Evolutionary conservation across 225 moss, liverwort and hornwort species (phyloP), one percentile per base, ranked within the genome.

Genomic region (Pseudisothecium myosuroides): DNA sequence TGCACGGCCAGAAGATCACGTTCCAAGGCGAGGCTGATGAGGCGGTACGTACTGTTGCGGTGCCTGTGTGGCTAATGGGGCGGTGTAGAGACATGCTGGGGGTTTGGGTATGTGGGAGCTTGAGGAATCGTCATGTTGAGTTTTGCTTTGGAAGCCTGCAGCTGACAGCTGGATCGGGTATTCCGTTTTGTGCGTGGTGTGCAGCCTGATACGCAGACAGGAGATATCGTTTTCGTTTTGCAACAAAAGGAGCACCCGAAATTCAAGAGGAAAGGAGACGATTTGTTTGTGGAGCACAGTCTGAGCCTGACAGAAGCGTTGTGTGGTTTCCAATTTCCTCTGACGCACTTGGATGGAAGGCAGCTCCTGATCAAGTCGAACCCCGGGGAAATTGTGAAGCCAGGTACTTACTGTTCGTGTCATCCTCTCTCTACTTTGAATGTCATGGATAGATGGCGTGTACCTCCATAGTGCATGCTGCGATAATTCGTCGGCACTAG

Each of bases 21-120:
- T 98, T 98, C 60, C 94, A 95, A 88, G 98, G 98, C 50, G 97
- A 98, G 92, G 98, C 98, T 3, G 98, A 98, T 72, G 97, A 98
- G 90, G 95, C 98, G 88, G 98, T 98, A 93, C 45, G 96, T 75
- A 6, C 5, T 32, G 3, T n/a, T 34, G 55, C 27, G 36, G 45
- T 74, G 58, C 21, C 4, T 58, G 39, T 66, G 65, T 69, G 59
- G 59, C 4, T 21, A 4, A 12, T n/a, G n/a, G 52, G 36, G 28
- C 20, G 36, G 7, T 49, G 68, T 60, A 0, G 49, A n/a, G 64
- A 34, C 6, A 43, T 62, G 15, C 21, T 15, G 21, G 26, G 10
- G 20, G 17, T 8, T 37, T 2, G 8, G 34, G 43, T 6, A 45
- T 8, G 45, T 45, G 45, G 45, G 45, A 93, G 54, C 5, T n/a